Evolutionary conservation across 73 alveolate species (phyloP).

Genomic region (Symbiodinium pilosum): DNA sequence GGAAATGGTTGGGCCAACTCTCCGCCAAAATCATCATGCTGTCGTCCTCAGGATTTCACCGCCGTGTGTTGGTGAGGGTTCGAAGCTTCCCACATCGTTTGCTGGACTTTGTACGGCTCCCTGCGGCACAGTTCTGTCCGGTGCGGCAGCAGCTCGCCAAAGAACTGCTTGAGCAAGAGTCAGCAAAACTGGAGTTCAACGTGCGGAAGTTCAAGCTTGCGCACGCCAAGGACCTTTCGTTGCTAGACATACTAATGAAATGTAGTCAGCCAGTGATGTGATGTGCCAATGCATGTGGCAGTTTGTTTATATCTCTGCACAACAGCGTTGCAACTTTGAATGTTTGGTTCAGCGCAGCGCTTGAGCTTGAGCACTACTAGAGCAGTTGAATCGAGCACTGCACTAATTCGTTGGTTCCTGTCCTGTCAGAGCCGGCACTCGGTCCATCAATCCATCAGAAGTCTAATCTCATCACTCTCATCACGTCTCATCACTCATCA

Average conservation of each 20-base stretch:
- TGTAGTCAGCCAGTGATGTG: too few species aligned
- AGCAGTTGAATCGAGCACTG: too few species aligned
- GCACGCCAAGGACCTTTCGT: background rate
- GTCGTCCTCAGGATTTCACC: background rate
- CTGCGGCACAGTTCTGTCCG: background rate
- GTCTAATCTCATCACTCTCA: too few species aligned
- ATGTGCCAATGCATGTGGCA: too few species aligned
- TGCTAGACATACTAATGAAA: background rate
- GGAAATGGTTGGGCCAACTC: background rate
- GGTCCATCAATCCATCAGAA: too few species aligned
- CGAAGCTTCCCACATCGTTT: background rate
- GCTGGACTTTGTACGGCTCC: background rate
- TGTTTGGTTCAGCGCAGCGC: too few species aligned
- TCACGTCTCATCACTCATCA: too few species aligned
- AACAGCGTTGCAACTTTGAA: too few species aligned
- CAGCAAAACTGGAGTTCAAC: background rate
- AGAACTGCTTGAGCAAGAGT: background rate
- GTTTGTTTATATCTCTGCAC: too few species aligned
- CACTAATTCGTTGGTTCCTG: too few species aligned
- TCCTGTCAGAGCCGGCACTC: too few species aligned
- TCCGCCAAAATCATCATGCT: background rate
- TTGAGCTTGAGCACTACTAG: too few species aligned
- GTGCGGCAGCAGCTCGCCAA: background rate
- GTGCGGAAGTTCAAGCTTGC: constrained; percentile 28
- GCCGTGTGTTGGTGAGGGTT: background rate